These are phyloP conservation scores for Pseudopithomyces chartarum DNA, from an alignment of 2,329 filamentous ascomycete genomes.

Conservation along the genomic window DNA sequence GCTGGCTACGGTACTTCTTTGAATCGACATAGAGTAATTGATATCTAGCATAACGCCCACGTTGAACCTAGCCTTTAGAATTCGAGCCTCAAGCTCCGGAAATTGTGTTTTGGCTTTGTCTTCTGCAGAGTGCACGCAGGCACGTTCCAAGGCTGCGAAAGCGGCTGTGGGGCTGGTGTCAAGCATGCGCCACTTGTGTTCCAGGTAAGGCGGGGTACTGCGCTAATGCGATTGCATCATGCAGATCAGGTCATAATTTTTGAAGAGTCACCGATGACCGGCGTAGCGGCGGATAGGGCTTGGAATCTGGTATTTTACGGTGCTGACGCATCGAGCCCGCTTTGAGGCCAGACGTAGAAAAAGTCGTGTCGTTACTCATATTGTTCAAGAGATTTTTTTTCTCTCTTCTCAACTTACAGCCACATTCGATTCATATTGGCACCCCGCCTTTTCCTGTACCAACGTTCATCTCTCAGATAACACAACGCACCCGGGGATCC, in stretches of 20 bases:
- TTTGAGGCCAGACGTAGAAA: neutral
- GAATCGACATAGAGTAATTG: too few relatives aligned
- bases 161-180: neutral
- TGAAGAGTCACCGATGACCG: slow-evolving; percentile 14
- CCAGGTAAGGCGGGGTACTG: neutral
- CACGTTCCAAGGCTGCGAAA: neutral
- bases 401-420: neutral
- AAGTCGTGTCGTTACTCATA: neutral
- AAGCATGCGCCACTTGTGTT: neutral
- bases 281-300: neutral
- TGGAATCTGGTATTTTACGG: neutral
- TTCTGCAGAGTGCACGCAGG: neutral
- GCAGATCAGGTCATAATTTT: slow-evolving; percentile 36
- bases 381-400: slow-evolving; percentile 8
- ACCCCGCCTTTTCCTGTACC: neutral
- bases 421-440: neutral
- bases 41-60: too few relatives aligned
- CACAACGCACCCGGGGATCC: neutral
- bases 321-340: slow-evolving; percentile 4
- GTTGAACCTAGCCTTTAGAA: too few relatives aligned
- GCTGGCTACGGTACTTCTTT: too few relatives aligned
- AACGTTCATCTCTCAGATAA: neutral
- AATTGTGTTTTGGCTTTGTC: too few relatives aligned
- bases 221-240: slow-evolving; percentile 38
- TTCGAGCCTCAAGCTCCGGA: too few relatives aligned